Base-by-base conservation (phyloP, 1,284 basidiomycete species). In the Schizophyllum commune region DNA sequence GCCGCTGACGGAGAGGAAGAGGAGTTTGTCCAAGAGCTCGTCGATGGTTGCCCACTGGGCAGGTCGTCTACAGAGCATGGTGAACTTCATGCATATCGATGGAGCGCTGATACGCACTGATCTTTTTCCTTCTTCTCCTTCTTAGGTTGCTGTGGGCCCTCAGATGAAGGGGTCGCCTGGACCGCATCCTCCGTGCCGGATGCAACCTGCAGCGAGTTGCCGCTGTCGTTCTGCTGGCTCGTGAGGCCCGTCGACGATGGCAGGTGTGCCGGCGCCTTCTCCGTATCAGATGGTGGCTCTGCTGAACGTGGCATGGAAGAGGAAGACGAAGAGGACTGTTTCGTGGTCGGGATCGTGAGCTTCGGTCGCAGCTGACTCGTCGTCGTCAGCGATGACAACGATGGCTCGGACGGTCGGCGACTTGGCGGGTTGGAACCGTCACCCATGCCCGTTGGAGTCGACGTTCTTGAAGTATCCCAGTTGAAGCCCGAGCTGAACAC, bases 1-100 rank as follows among this genome's bases (percentile, higher is more conserved):
- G 56, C 88, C 89, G 68, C 88, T 91, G 60, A 89, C 82, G 51
- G 85, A 79, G 66, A 89, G 72, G 69, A 91, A 92, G 20, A 92
- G 74, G 1, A 92, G 75, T 68, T 89, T 91, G 68, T 92, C 88
- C 54, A 92, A 73, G 27, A 92, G 74, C 64, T 91, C 88, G 4
- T 91, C 89, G 56, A 91, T 68, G 39, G 84, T 85, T 58, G 85
- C 84, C 80, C 85, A 92, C 61, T 87, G 84, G 13, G 83, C 77
- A n/a, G 83, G 81, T 65, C 82, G 83, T 60, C 83, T 85, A 66
- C n/a, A 58, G 56, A 58, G 52, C 63, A n/a, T n/a, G n/a, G 22
- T 32, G 55, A 27, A 13, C 55, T 21, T 52, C 51, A 32, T 32
- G 34, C 22, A 58, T 52, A 62, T 21, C n/a, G n/a, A n/a, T n/a